Evolutionary conservation across 768 basidiomycete genomes (phyloP).

Genomic region (Myochromella boudieri): DNA sequence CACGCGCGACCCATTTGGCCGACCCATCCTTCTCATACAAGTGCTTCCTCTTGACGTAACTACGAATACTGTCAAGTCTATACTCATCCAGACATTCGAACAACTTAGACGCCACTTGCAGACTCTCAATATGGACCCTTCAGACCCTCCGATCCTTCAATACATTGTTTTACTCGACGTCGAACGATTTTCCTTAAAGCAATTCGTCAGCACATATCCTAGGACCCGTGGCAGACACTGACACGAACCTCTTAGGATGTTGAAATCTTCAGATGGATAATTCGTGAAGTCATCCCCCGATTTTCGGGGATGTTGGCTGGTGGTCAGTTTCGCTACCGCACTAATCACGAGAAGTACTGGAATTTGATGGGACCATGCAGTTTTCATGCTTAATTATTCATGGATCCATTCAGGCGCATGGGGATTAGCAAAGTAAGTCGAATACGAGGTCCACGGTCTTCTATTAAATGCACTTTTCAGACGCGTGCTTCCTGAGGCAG

Average conservation of each 20-base stretch:
- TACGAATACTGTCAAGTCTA: slow-evolving; percentile 37
- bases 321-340: slow-evolving; percentile 36
- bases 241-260: neutral
- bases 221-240: neutral
- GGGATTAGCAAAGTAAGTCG: slow-evolving; percentile 60
- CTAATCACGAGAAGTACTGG: slow-evolving; percentile 7
- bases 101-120: slow-evolving; percentile 56
- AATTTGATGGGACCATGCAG: slow-evolving; percentile 29
- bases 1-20: slow-evolving; percentile 59
- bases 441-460: slow-evolving; percentile 1
- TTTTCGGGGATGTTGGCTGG: slow-evolving; percentile 79
- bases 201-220: slow-evolving; percentile 61
- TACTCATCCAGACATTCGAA: slow-evolving; percentile 53
- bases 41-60: slow-evolving; percentile 39
- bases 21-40: slow-evolving; percentile 62
- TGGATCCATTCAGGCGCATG: slow-evolving; percentile 73
- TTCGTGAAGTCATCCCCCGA: slow-evolving; percentile 64
- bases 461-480: slow-evolving; percentile 32
- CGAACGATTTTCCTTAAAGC: slow-evolving; percentile 51
- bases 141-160: slow-evolving; percentile 48
- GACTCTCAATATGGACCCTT: slow-evolving; percentile 38
- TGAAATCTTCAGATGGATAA: slow-evolving; percentile 44
- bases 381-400: slow-evolving; percentile 71
- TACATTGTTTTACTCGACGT: slow-evolving; percentile 71
- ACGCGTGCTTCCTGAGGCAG: slow-evolving; percentile 58